These are phyloP conservation scores for Tritrichomonas foetus DNA, from an alignment of 208 protist species.

Conservation along the genomic window DNA sequence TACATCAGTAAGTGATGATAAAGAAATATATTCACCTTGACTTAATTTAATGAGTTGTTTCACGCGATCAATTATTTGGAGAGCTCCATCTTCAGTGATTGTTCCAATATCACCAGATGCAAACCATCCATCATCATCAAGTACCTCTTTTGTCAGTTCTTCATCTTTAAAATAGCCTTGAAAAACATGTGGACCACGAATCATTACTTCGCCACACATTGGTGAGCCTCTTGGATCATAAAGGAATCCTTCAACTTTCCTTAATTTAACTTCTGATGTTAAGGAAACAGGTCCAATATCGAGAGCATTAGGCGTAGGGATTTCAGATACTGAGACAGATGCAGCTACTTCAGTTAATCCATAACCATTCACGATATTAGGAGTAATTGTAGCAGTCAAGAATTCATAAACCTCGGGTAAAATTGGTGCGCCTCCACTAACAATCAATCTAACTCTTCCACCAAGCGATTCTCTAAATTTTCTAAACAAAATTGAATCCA, in stretches of 20 bases:
- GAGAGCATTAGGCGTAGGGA: background rate
- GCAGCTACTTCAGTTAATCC: background rate
- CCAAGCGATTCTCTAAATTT: background rate
- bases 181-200: background rate
- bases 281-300: background rate
- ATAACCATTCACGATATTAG: conserved; percentile 36
- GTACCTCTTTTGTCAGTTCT: background rate
- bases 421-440: conserved; percentile 68
- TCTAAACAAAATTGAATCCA: background rate
- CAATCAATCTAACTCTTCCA: conserved; percentile 62
- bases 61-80: conserved; percentile 11
- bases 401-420: conserved; percentile 64
- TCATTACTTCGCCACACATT: background rate
- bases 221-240: background rate
- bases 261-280: background rate
- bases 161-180: background rate
- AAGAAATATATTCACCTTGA: conserved; percentile 69
- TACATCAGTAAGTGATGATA: background rate
- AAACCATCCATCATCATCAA: conserved; percentile 31
- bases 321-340: background rate
- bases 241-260: background rate
- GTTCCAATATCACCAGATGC: conserved; percentile 29
- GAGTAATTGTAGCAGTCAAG: conserved; percentile 51
- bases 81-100: background rate
- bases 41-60: conserved; percentile 64